Base-by-base conservation (phyloP, 495 filamentous ascomycete genomes). In the Jackrogersella minutella region DNA sequence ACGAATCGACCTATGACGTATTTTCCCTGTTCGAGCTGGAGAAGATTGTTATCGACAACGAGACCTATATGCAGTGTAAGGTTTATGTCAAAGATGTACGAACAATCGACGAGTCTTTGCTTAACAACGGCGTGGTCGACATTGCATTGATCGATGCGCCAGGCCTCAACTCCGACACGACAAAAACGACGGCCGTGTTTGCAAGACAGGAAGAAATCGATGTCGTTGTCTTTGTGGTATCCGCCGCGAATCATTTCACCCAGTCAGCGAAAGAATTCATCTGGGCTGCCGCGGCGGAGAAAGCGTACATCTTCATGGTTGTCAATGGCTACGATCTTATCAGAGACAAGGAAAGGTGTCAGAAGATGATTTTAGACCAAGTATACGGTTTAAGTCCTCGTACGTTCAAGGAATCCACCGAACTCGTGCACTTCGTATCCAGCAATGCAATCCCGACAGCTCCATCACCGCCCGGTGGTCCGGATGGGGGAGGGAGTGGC, bases 301-400 rank as follows among this genome's bases (percentile, higher is more conserved):
- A 99, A 73, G 94, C 94, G 10, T 98, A 99, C 71, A 94, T 99
- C 67, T 99, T 99, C 81, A 95, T 99, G 79, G 95, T 98, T 7
- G 95, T 98, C 47, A 99, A 99, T 74, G 93, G 93, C 28, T 99
- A 92, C 69, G 96, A 99, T 76, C 90, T 91, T 64, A 97, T 99
- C 69, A 83, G 88, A 61, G 92, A 98, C 76, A 95, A 98, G 79
- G 85, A 90, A 52, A 73, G 83, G n/a, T 82, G 80, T 66, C 87
- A 97, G 73, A 90, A 93, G 69, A 88, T 94, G 88, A 95, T 99
- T 31, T 78, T 98, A 40, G 92, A 96, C 63, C 93, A 98, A 75
- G 88, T 99, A 22, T 82, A 82, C 39, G 84, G 86, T 24, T 82
- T 98, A 40, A 97, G 94, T 70, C 93, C 93, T 24, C 86, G 88